These are phyloP conservation scores for Ascochyta rabiei DNA, from an alignment of 2,329 filamentous ascomycete genomes.

Conservation along the genomic window DNA sequence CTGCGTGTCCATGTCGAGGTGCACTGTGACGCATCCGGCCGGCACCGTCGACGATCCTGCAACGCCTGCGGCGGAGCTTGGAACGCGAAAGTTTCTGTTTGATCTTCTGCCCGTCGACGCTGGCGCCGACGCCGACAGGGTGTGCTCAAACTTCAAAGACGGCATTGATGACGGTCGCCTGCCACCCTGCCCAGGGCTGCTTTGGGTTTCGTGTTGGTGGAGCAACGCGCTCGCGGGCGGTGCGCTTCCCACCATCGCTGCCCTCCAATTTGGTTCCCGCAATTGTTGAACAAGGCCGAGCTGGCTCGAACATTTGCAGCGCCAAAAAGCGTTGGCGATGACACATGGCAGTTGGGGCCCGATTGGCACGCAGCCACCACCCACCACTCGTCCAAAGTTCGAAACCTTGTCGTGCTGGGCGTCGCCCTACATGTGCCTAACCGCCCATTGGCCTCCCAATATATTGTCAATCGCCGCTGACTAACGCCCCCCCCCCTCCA, in stretches of 20 bases:
- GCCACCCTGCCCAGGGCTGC: slow-evolving; percentile 33
- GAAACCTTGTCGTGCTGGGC: slow-evolving; percentile 20
- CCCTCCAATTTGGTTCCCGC: slow-evolving; percentile 24
- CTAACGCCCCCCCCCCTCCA: too few species aligned
- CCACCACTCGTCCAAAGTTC: slow-evolving; percentile 12
- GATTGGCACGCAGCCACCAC: slow-evolving; percentile 24
- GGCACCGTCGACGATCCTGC: slow-evolving; percentile 39
- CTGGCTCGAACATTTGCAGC: slow-evolving; percentile 34
- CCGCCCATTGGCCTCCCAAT: slow-evolving; percentile 33
- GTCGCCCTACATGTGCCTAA: slow-evolving; percentile 22
- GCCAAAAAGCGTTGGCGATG: slow-evolving; percentile 38
- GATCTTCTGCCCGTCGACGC: slow-evolving; percentile 18
- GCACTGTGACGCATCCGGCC: slow-evolving; percentile 43
- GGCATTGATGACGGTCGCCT: slow-evolving; percentile 23
- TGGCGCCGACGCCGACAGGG: slow-evolving; percentile 22
- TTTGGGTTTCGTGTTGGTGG: slow-evolving; percentile 44
- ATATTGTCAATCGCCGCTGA: slow-evolving; percentile 39
- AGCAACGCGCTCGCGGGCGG: slow-evolving; percentile 22
- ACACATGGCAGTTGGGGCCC: slow-evolving; percentile 37
- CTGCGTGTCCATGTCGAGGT: slow-evolving; percentile 15
- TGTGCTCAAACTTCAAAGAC: slow-evolving; percentile 23
- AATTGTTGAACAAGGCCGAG: slow-evolving; percentile 30
- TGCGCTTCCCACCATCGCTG: slow-evolving; percentile 26
- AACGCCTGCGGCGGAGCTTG: slow-evolving; percentile 35
- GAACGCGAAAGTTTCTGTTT: slow-evolving; percentile 33